Conservation (phyloP, 225 moss, liverwort and hornwort species). For the Pseudisothecium myosuroides region DNA sequence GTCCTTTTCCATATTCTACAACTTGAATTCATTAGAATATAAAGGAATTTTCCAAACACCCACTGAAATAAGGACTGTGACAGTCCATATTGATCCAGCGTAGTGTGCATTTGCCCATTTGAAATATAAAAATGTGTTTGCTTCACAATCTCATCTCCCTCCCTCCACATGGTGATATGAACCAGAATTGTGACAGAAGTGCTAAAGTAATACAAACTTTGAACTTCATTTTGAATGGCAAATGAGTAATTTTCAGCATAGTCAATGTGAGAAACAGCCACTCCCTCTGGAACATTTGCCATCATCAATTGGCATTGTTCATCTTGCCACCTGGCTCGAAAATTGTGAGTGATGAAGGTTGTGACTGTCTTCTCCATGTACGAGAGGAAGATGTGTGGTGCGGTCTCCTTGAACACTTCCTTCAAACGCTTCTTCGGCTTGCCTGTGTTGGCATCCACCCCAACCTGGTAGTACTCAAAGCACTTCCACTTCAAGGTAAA, state of each 20-base stretch:
- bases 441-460: background rate
- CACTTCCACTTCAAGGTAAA: background rate
- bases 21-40: too few species aligned
- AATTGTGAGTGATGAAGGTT: background rate
- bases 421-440: background rate
- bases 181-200: too few species aligned
- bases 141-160: too few species aligned
- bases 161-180: too few species aligned
- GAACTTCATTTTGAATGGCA: background rate
- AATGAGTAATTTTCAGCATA: background rate
- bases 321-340: background rate
- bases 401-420: background rate
- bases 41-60: too few species aligned
- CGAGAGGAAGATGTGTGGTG: too few species aligned
- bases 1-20: too few species aligned
- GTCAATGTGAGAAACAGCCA: background rate
- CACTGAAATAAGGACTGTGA: too few species aligned
- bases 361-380: background rate
- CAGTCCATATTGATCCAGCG: too few species aligned
- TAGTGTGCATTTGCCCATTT: too few species aligned
- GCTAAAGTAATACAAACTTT: background rate
- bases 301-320: background rate
- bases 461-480: background rate
- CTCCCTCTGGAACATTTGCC: background rate
- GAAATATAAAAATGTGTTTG: background rate